Conservation (phyloP, 169 alveolate species). For the Plasmodium billcollinsi region DNA sequence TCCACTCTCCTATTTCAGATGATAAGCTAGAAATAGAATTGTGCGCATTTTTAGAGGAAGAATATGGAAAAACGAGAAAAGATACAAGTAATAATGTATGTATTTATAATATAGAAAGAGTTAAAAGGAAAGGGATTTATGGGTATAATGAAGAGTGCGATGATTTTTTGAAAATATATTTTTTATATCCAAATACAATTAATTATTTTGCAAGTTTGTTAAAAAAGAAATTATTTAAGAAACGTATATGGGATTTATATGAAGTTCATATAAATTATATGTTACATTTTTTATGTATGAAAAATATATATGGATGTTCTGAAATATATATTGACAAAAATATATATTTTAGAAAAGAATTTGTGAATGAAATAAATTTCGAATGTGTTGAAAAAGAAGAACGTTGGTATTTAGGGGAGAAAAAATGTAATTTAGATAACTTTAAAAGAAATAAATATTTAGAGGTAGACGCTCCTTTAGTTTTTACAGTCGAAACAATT, state of each 20-base stretch:
- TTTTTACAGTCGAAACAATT: conserved; percentile 52
- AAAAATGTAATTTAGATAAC: conserved; percentile 15
- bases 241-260: conserved; percentile 57
- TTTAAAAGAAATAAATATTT: conserved; percentile 52
- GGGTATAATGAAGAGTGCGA: conserved; percentile 63
- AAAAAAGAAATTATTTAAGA: conserved; percentile 65
- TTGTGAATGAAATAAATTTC: conserved; percentile 33
- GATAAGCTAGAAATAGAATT: conserved; percentile 24
- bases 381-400: conserved; percentile 40
- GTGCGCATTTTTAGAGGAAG: conserved; percentile 64
- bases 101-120: conserved; percentile 66
- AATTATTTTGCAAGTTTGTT: conserved; percentile 55
- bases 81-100: conserved; percentile 23
- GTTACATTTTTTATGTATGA: conserved; percentile 67
- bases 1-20: neutral
- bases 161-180: conserved; percentile 41
- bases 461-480: conserved; percentile 26
- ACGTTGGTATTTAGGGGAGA: conserved; percentile 35
- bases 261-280: conserved; percentile 71
- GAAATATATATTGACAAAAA: conserved; percentile 50
- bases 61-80: conserved; percentile 36
- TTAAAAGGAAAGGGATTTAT: conserved; percentile 60
- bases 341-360: conserved; percentile 50
- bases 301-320: conserved; percentile 70
- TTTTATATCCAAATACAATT: conserved; percentile 47